Base-by-base conservation (phyloP, 139 green algal genomes). In the Monoraphidium neglectum region DNA sequence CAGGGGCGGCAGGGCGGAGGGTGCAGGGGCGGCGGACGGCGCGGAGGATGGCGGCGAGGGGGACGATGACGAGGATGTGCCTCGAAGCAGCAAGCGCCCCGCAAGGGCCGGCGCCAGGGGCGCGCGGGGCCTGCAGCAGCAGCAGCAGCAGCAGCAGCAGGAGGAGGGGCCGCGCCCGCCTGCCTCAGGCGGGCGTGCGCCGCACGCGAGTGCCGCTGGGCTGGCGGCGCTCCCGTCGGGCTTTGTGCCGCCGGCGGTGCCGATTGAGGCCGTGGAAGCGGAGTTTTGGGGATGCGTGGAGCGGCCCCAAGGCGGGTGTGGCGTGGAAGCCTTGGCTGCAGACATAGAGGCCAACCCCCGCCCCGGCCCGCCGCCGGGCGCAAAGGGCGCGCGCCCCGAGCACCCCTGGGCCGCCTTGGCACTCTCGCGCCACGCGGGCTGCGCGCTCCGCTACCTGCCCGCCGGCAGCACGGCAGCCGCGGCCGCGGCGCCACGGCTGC, bases 201-300 rank as follows among this genome's bases (percentile, higher is more conserved):
- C 18, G 15, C 28, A 1, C 46, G 1, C 46, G 46, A 15, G 28
- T 38, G 5, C 26, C 38, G 1, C 35, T 30, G 12, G 40, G 33
- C n/a, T 35, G 49, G 33, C 33, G 51, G 1, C 49, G 51, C 24
- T n/a, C 18, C 46, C 63, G 54, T 47, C 49, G 15, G 40, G 37
- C 33, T 21, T 3, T 6, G 49, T 49, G 3, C 63, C 18, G 6
- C 24, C 49, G 5, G 63, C 37, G 26, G 67, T 76, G 65, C 82
- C 74, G 24, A 71, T 83, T 38, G 82, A 88, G 28, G 80, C 93
- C 36, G 36, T 93, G 18, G 94, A 98, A 86, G 81, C 76, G 4
- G 93, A 94, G 72, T 98, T 97, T 76, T 98, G 94, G 94, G 60
- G 87, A 37, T 87, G 97, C 21, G 92, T 97, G 70, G 93, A 98